Base-by-base conservation (phyloP, 2,329 filamentous ascomycete species). In the Raffaelea albimanens region DNA sequence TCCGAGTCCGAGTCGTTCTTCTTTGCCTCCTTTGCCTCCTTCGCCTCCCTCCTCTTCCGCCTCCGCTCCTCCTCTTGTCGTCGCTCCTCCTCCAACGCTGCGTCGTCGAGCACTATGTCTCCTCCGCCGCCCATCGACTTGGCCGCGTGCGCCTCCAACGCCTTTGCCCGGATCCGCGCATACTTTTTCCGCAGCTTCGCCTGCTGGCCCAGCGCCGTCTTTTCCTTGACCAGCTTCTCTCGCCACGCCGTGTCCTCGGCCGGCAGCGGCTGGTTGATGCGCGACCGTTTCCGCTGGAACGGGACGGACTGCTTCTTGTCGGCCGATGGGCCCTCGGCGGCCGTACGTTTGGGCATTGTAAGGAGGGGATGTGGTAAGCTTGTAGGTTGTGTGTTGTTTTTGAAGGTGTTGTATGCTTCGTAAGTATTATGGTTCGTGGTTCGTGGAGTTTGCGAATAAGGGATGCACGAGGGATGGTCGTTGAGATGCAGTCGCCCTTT, bases 171-270 rank as follows among this genome's bases (percentile, higher is more conserved):
- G 54, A 95, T 71, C 66, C 95, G 96, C 53, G 85, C 85, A 62
- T 95, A 96, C 39, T 85, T 79, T 66, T 95, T 95, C 67, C 91
- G 93, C 53, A 95, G 75, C 66, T 96, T 95, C 51, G 90, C 89
- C 64, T 93, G 94, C 64, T 89, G 80, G 58, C 97, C 96, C 48
- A 95, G 71, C 55, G 86, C 80, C 55, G 84, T 77, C 67, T 97
- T 97, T 60, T 95, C 93, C 66, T 91, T 34, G 34, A 48, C 38
- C 22, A 54, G 45, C 41, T 53, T 53, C 43, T 43, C 47, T 22
- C 54, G 51, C 54, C 54, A 56, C 33, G 51, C 49, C 18, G 47
- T 46, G 43, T 56, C 54, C 13, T 44, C 45, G n/a, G 47, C 47
- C 16, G 53, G 53, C 40, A 55, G 50, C 9, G 47, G 49, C 20